Base-by-base conservation (phyloP, 345 rosid species). In the Aethionema arabicum region DNA sequence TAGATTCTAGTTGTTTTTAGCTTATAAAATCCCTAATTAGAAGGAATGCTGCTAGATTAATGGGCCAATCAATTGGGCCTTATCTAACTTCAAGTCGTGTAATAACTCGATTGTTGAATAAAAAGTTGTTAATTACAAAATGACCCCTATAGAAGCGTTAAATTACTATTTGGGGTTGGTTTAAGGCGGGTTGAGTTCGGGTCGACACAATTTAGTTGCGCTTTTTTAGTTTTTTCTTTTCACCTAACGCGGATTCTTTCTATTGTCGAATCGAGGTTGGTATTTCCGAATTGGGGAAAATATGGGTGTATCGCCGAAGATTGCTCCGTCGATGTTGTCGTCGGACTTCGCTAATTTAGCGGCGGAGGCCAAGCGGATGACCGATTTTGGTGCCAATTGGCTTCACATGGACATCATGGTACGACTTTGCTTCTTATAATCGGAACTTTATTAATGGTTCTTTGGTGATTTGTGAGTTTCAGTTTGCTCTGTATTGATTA, bases 321-420 rank as follows among this genome's bases (percentile, higher is more conserved):
- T 92, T 2, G 98, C 96, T 36, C 93, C 98, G 66, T 92, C 96
- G 55, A 92, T 92, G 96, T 66, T 92, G 27, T 92, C 98, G 5
- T 92, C 96, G 40, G 96, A 89, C 63, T 89, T 92, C 65, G 77
- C 98, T 9, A 89, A 89, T 67, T 68, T 92, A 62, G 95, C 96
- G 0, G 76, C 93, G 10, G 96, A 92, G 70, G 96, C 98, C 5
- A 70, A 78, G n/a, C 83, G 96, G 48, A 87, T 92, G 85, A 74
- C 85, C 47, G 76, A 65, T 70, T 81, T 78, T 12, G 98, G 96
- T 14, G 96, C 96, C 67, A 8, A 35, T 5, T 46, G 59, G 59
- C 59, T 55, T 55, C 59, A 55, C 60, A 56, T 56, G 60, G 46
- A 56, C 35, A 55, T 55, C n/a, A 55, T 55, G 38, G 38, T 35